These are phyloP conservation scores for Penicillium verhagenii DNA, from an alignment of 495 filamentous ascomycete genomes.

Conservation along the genomic window DNA sequence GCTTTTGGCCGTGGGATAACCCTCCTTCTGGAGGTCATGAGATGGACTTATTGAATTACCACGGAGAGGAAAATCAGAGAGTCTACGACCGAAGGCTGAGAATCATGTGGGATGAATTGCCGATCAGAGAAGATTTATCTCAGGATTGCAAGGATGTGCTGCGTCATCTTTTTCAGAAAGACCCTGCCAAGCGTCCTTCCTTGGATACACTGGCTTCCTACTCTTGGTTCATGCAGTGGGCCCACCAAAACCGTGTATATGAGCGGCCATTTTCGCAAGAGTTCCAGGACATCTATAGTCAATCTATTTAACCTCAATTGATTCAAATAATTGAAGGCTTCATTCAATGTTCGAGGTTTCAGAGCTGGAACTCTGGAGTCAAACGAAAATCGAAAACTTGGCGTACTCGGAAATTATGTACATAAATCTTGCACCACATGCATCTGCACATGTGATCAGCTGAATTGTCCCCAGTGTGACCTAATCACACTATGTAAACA, in stretches of 20 bases:
- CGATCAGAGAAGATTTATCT: conserved; percentile 18
- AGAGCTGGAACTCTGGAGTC: too few relatives aligned
- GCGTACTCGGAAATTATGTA: too few relatives aligned
- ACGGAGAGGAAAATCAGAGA: background rate
- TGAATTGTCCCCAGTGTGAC: too few relatives aligned
- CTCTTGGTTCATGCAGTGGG: conserved; percentile 28
- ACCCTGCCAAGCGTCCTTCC: conserved; percentile 14
- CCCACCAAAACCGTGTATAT: conserved; percentile 8
- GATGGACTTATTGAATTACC: background rate
- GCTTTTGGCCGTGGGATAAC: conserved; percentile 28
- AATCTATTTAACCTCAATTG: too few relatives aligned
- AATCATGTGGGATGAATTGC: conserved; percentile 17
- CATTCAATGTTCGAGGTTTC: too few relatives aligned
- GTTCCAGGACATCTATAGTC: background rate
- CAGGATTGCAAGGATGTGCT: conserved; percentile 28
- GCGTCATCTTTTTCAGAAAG: conserved; percentile 18
- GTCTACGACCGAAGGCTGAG: conserved; percentile 11
- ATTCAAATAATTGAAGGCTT: too few relatives aligned
- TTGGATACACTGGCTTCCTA: conserved; percentile 14
- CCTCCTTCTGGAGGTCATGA: conserved; percentile 1
- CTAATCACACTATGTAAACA: too few relatives aligned
- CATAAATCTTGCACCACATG: too few relatives aligned
- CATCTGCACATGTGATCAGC: too few relatives aligned
- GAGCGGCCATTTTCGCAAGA: conserved; percentile 10
- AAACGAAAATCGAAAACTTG: too few relatives aligned